A percentile compares a stretch with the other conserved stretches of the same genome.
Evolutionary conservation across 2,329 filamentous ascomycete genomes (phyloP).

Genomic region (Myriosclerotinia curreyana): DNA sequence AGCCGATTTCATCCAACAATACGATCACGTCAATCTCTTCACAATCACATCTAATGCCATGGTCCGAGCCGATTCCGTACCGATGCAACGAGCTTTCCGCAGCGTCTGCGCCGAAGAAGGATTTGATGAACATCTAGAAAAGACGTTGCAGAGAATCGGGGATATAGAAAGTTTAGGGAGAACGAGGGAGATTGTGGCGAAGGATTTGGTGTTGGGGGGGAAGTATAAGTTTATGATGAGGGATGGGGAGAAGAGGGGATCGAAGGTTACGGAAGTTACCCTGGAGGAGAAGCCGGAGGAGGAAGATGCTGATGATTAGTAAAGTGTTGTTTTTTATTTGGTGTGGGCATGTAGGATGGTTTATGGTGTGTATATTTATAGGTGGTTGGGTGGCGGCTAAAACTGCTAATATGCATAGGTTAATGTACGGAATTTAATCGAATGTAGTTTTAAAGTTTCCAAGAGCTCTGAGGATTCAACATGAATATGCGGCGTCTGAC

Average conservation of each 20-base stretch:
- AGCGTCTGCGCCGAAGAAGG: conserved; percentile 74
- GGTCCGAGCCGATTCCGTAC: conserved; percentile 89
- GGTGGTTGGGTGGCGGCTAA: no score
- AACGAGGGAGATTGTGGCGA: conserved; percentile 92
- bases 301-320: background rate
- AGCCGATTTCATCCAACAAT: conserved; percentile 86
- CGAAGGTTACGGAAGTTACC: conserved; percentile 34
- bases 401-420: no score
- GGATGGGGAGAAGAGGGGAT: conserved; percentile 31
- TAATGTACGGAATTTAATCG: no score
- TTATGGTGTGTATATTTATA: no score
- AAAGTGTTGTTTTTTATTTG: background rate
- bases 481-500: no score
- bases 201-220: conserved; percentile 84
- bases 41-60: conserved; percentile 84
- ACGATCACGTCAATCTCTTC: conserved; percentile 93
- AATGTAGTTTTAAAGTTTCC: no score
- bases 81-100: conserved; percentile 90
- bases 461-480: no score
- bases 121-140: conserved; percentile 79
- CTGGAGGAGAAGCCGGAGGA: conserved; percentile 30
- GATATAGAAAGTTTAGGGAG: conserved; percentile 91
- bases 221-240: conserved; percentile 63
- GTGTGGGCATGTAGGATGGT: no score
- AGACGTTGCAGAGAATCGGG: conserved; percentile 78